Evolutionary conservation across 176 grass and related monocot genomes (phyloP).

Genomic region (Musa itinerans): DNA sequence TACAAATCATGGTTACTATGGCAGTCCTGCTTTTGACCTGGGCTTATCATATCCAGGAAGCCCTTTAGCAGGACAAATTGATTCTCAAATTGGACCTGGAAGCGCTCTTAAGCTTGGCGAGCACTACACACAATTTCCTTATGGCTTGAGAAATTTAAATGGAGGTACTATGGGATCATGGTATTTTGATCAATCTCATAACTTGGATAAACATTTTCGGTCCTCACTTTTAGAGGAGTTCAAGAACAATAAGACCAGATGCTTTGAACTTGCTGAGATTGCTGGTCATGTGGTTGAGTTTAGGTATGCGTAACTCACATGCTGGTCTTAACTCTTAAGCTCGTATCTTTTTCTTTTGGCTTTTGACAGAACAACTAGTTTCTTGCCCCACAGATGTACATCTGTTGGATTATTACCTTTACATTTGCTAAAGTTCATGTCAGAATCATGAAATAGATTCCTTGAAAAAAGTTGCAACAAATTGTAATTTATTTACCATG

Average conservation of each 20-base stretch:
- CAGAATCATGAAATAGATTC: neutral
- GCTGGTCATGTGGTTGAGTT: slow-evolving; percentile 85
- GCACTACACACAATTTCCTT: slow-evolving; percentile 52
- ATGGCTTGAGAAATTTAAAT: slow-evolving; percentile 46
- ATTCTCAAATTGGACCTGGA: slow-evolving; percentile 46
- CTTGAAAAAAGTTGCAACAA: neutral
- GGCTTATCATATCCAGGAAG: slow-evolving; percentile 69
- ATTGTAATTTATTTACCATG: neutral
- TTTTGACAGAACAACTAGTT: neutral
- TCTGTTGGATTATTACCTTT: no score
- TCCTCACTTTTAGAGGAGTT: slow-evolving; percentile 93
- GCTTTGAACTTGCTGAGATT: slow-evolving; percentile 96
- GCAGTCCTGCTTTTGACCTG: slow-evolving; percentile 41
- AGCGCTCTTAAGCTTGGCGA: slow-evolving; percentile 68
- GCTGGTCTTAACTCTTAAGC: neutral
- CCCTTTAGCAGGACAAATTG: slow-evolving; percentile 57
- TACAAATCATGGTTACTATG: slow-evolving; percentile 57
- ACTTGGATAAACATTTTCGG: slow-evolving; percentile 53
- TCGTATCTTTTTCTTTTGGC: slow-evolving; percentile 1
- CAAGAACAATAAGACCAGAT: slow-evolving; percentile 83
- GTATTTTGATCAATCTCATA: slow-evolving; percentile 45
- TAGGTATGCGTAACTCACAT: slow-evolving; percentile 33
- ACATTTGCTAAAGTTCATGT: neutral
- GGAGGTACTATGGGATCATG: slow-evolving; percentile 28
- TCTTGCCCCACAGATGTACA: neutral